phyloP scores from a whole-genome alignment of 202 grass and related monocot species.

The Cymbopogon flexuosus region DNA sequence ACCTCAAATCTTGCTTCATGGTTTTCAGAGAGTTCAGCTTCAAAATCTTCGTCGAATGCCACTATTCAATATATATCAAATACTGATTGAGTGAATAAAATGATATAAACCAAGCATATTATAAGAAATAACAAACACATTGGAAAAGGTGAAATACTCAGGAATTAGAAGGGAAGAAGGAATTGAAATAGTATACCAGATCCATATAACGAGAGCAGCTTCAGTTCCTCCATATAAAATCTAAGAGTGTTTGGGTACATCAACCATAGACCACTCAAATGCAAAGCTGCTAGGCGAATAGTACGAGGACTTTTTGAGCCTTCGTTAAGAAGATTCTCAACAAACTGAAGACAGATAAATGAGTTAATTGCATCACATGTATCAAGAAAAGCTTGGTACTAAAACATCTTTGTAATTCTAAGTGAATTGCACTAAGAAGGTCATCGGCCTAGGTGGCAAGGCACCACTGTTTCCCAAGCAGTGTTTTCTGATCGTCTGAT shows the following conservation, averaged over 20 bases:
- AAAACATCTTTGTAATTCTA: neutral
- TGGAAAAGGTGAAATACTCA: constrained; percentile 7
- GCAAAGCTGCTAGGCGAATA: constrained; percentile 81
- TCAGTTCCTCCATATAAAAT: constrained; percentile 90
- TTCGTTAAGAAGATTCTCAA: constrained; percentile 77
- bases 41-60: constrained; percentile 98
- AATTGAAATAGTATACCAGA: constrained; percentile 54
- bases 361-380: neutral
- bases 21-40: constrained; percentile 91
- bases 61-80: constrained; percentile 44
- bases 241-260: constrained; percentile 67
- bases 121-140: neutral
- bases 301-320: constrained; percentile 88
- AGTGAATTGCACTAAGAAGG: constrained; percentile 6
- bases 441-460: no score
- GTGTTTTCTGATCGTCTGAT: no score
- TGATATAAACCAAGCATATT: constrained; percentile 22
- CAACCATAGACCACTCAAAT: constrained; percentile 84
- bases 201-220: constrained; percentile 87
- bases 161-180: constrained; percentile 14
- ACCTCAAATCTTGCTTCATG: constrained; percentile 81
- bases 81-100: constrained; percentile 13
- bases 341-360: constrained; percentile 57
- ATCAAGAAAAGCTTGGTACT: constrained; percentile 19
- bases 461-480: no score